Evolutionary conservation across 768 basidiomycete genomes (phyloP).

Genomic region (Tricholoma bakamatsutake): DNA sequence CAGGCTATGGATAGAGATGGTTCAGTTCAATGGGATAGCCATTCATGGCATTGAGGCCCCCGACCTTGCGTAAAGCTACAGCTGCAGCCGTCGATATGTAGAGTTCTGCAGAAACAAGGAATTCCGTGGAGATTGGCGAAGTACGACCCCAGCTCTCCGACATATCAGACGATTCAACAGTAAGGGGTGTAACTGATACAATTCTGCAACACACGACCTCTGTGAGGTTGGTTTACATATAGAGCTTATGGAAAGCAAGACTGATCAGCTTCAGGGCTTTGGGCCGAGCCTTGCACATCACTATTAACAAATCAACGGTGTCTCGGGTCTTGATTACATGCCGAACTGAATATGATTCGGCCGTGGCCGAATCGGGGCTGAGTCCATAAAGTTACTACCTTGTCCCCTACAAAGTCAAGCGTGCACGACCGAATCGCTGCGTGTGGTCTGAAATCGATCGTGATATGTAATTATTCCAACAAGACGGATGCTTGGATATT

Average conservation of each 20-base stretch:
- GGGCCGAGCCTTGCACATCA: too few relatives aligned
- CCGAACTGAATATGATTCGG: too few relatives aligned
- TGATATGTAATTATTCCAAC: background rate
- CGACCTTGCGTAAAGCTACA: slow-evolving; percentile 52
- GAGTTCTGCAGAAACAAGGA: slow-evolving; percentile 56
- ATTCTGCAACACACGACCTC: background rate
- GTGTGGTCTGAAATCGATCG: background rate
- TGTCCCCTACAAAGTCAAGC: background rate
- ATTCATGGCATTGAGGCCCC: slow-evolving; percentile 7
- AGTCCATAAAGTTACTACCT: too few relatives aligned
- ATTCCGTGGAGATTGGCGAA: slow-evolving; percentile 33
- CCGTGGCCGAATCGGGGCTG: too few relatives aligned
- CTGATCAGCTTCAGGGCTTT: too few relatives aligned
- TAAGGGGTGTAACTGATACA: background rate
- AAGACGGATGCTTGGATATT: slow-evolving; percentile 2
- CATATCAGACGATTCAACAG: slow-evolving; percentile 15
- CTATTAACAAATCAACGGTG: too few relatives aligned
- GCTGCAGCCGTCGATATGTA: slow-evolving; percentile 51
- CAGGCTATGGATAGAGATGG: slow-evolving; percentile 26
- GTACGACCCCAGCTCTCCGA: slow-evolving; percentile 27
- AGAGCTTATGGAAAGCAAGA: too few relatives aligned
- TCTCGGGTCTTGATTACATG: too few relatives aligned
- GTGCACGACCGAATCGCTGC: background rate
- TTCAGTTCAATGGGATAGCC: slow-evolving; percentile 6
- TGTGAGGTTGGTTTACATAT: background rate